A percentile compares a stretch with the other conserved stretches of the same genome.
Evolutionary conservation across 2,329 filamentous ascomycete species (phyloP).

Genomic region (Hypoxylon sp.): DNA sequence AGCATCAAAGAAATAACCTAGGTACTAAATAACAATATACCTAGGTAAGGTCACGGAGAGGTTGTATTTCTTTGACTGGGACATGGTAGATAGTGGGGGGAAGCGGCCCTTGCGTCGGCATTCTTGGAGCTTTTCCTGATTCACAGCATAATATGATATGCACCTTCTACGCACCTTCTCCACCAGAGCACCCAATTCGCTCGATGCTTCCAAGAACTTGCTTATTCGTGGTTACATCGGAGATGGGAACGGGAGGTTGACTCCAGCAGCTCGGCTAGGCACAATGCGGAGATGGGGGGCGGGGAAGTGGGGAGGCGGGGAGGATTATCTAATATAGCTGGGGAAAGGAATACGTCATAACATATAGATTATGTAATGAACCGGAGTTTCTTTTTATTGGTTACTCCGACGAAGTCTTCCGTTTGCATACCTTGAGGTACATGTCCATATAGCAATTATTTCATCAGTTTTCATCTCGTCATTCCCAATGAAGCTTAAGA

Average conservation of each 20-base stretch:
- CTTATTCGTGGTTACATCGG: constrained; percentile 1
- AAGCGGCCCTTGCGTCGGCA: constrained; percentile 3
- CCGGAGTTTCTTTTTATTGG: not conserved
- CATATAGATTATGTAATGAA: not conserved
- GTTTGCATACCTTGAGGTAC: not conserved
- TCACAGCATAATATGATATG: not conserved
- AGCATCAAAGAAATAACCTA: not conserved
- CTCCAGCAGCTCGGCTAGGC: constrained; percentile 10
- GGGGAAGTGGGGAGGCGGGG: constrained; percentile 20
- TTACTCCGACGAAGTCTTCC: not conserved
- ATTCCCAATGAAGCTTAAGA: not conserved
- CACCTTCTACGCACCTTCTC: constrained; percentile 2
- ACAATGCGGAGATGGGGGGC: constrained; percentile 24
- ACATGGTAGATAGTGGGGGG: constrained; percentile 22
- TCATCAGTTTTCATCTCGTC: not conserved
- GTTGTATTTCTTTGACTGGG: constrained; percentile 11
- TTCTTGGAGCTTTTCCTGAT: not conserved
- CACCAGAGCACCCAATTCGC: not conserved
- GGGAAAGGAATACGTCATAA: not conserved
- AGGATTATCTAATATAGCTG: not conserved
- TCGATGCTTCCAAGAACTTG: constrained; percentile 11
- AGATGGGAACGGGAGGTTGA: not conserved
- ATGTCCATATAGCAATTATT: no score
- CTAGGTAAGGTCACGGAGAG: constrained; percentile 8
- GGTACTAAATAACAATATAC: constrained; percentile 8